Percentiles rank a stretch among this genome's conserved stretches.
Evolutionary conservation across 345 rosid species (phyloP).

Genomic region (Iberis pinnata): DNA sequence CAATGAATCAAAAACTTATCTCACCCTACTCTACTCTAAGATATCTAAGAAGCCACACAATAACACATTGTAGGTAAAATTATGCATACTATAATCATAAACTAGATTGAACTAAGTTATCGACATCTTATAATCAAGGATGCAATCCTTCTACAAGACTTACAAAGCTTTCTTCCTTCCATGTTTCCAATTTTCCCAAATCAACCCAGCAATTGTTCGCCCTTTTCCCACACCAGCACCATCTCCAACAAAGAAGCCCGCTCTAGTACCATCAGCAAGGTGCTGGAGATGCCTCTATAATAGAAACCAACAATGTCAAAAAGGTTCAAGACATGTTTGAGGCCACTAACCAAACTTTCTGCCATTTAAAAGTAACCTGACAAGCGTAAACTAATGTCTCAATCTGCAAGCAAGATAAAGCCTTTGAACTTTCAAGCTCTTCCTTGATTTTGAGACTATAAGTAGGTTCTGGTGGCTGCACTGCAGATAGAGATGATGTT

Average conservation of each 20-base stretch:
- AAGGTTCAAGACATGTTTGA: slow-evolving; percentile 19
- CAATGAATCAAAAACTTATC: slow-evolving; percentile 11
- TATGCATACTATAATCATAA: slow-evolving; percentile 5
- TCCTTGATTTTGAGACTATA: slow-evolving; percentile 69
- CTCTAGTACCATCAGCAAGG: slow-evolving; percentile 77
- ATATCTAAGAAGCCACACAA: slow-evolving; percentile 8
- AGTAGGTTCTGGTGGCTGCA: slow-evolving; percentile 93
- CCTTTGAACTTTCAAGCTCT: slow-evolving; percentile 58
- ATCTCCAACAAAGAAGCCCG: slow-evolving; percentile 96
- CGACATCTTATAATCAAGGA: not conserved
- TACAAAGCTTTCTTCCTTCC: slow-evolving; percentile 82
- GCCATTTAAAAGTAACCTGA: slow-evolving; percentile 55
- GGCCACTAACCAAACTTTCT: slow-evolving; percentile 22
- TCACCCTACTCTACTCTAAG: slow-evolving; percentile 2
- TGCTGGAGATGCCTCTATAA: slow-evolving; percentile 87
- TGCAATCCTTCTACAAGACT: slow-evolving; percentile 33
- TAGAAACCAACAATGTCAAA: slow-evolving; percentile 28
- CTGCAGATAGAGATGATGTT: slow-evolving; percentile 91
- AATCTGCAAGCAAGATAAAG: slow-evolving; percentile 95
- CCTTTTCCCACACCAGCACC: slow-evolving; percentile 99
- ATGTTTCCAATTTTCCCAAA: slow-evolving; percentile 92
- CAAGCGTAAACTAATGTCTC: slow-evolving; percentile 96
- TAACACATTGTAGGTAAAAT: not conserved
- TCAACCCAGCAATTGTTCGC: slow-evolving; percentile 91
- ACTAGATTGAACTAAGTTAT: slow-evolving; percentile 4